phyloP scores from a whole-genome alignment of 2,329 filamentous ascomycete species.

The Colletotrichum costaricense region DNA sequence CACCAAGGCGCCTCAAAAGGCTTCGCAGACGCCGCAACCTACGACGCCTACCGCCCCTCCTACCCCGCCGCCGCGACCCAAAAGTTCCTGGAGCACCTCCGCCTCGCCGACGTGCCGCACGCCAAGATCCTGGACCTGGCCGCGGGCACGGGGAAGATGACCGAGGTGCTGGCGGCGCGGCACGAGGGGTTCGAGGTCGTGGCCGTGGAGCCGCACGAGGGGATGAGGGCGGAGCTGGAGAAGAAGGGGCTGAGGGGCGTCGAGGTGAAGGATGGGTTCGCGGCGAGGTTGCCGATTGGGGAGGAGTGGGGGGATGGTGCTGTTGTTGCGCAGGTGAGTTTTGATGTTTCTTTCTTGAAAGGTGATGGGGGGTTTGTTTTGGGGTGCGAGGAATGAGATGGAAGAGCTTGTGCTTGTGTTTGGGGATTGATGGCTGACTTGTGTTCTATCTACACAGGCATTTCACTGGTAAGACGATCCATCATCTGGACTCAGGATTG shows the following conservation, averaged over 20 bases:
- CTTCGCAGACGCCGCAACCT: slow-evolving; percentile 72
- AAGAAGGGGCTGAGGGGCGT: slow-evolving; percentile 68
- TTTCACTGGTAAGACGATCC: slow-evolving; percentile 65
- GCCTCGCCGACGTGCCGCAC: slow-evolving; percentile 56
- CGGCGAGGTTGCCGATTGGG: slow-evolving; percentile 65
- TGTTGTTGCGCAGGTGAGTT: slow-evolving; percentile 72
- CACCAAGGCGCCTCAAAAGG: slow-evolving; percentile 65
- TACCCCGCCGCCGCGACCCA: slow-evolving; percentile 71
- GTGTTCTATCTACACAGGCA: slow-evolving; percentile 46
- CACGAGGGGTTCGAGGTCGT: slow-evolving; percentile 70
- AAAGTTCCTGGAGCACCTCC: slow-evolving; percentile 66
- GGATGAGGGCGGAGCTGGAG: slow-evolving; percentile 72
- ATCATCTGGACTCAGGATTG: neutral
- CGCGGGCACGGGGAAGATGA: slow-evolving; percentile 78
- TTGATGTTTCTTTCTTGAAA: neutral
- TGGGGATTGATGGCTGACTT: slow-evolving; percentile 24
- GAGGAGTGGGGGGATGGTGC: slow-evolving; percentile 73
- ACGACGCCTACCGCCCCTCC: slow-evolving; percentile 76
- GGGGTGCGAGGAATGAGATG: neutral
- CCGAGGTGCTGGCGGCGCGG: slow-evolving; percentile 68
- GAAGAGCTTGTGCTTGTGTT: too few species aligned
- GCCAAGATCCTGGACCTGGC: slow-evolving; percentile 72
- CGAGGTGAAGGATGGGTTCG: slow-evolving; percentile 66
- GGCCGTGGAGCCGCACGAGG: slow-evolving; percentile 72
- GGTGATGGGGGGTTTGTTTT: neutral